Conservation (phyloP, 2,329 filamentous ascomycete species). For the Fusarium tjaetaba region DNA sequence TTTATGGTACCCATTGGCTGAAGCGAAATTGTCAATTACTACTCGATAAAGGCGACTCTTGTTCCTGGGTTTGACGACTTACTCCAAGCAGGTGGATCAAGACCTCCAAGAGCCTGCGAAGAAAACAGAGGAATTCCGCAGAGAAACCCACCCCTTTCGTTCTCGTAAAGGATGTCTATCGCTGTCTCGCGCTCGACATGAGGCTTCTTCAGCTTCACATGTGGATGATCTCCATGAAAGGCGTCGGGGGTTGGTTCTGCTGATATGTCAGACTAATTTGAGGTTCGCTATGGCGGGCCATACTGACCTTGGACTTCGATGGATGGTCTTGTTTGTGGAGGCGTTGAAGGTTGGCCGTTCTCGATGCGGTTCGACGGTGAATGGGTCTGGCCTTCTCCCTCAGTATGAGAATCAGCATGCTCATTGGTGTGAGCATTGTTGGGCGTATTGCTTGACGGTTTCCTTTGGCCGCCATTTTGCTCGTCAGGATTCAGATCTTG, state of each 20-base stretch:
- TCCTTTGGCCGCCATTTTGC: constrained; percentile 6
- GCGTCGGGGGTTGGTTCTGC: constrained; percentile 46
- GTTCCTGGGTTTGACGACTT: constrained; percentile 25
- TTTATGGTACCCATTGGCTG: constrained; percentile 71
- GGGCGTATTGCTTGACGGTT: constrained; percentile 14
- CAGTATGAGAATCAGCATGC: constrained; percentile 22
- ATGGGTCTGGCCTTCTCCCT: constrained; percentile 11
- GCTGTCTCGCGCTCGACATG: constrained; percentile 61
- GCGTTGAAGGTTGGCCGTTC: constrained; percentile 22
- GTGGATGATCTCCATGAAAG: constrained; percentile 39
- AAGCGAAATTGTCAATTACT: constrained; percentile 7
- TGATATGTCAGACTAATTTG: constrained; percentile 13
- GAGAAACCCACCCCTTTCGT: constrained; percentile 89
- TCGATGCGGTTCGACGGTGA: constrained; percentile 6
- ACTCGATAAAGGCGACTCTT: background rate
- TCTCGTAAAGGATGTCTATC: constrained; percentile 94
- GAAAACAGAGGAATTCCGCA: constrained; percentile 94
- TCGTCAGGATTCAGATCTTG: background rate
- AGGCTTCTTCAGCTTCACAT: constrained; percentile 49
- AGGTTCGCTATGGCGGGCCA: background rate
- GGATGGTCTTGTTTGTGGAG: constrained; percentile 42
- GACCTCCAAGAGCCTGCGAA: constrained; percentile 80
- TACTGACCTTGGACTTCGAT: constrained; percentile 49
- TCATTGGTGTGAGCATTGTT: constrained; percentile 4
- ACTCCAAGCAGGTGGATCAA: constrained; percentile 88